Percentiles rank a stretch among this genome's conserved stretches.
Evolutionary conservation across 23 red algal genomes (phyloP).

Genomic region (Agarophyton chilense): DNA sequence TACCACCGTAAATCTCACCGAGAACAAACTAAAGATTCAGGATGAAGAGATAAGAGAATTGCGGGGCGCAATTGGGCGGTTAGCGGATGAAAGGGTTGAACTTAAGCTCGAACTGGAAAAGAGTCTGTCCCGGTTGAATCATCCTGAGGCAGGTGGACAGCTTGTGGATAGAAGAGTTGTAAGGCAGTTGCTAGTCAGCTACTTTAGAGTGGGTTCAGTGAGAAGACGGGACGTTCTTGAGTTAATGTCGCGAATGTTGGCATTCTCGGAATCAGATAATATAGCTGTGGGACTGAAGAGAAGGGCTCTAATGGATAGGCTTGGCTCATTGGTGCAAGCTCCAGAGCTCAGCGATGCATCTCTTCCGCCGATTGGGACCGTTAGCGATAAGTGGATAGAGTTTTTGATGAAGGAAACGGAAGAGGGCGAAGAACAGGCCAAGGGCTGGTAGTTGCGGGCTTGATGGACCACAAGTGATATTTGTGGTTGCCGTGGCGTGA

Average conservation of each 20-base stretch:
- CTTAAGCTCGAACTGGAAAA: conserved; percentile 72
- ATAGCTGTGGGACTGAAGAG: conserved; percentile 75
- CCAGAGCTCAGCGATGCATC: conserved; percentile 56
- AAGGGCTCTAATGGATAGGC: conserved; percentile 54
- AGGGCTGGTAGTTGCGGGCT: conserved; percentile 31
- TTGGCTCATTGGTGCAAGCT: conserved; percentile 69
- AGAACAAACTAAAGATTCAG: conserved; percentile 46
- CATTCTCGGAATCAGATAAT: conserved; percentile 66
- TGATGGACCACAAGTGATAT: neutral
- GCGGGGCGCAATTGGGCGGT: conserved; percentile 52
- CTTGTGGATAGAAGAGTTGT: conserved; percentile 87
- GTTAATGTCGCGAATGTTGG: conserved; percentile 82
- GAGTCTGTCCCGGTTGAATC: conserved; percentile 65
- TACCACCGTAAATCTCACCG: neutral
- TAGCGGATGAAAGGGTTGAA: conserved; percentile 77
- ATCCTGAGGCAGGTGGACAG: conserved; percentile 64
- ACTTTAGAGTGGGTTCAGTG: conserved; percentile 70
- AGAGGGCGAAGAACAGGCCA: conserved; percentile 60
- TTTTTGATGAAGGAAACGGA: conserved; percentile 90
- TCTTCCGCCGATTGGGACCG: conserved; percentile 64
- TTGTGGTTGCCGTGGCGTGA: neutral
- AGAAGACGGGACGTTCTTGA: conserved; percentile 75
- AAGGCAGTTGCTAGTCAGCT: conserved; percentile 79
- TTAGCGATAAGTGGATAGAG: conserved; percentile 91
- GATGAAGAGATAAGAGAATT: conserved; percentile 71